Evolutionary conservation across 2,329 filamentous ascomycete species (phyloP).

Genomic region (Atkinsonella hypoxylon): DNA sequence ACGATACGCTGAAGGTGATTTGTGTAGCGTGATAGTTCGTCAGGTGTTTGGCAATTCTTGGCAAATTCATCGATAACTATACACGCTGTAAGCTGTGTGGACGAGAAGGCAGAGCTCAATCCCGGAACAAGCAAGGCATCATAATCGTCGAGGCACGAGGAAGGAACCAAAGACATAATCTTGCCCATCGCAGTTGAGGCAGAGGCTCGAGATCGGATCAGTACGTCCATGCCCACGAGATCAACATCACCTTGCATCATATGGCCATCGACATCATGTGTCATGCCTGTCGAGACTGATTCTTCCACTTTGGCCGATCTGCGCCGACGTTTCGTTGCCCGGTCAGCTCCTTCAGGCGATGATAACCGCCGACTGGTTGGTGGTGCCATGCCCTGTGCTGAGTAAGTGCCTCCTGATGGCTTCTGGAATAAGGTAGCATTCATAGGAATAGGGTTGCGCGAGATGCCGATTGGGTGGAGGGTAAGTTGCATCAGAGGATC

Average conservation of each 20-base stretch:
- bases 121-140: slow-evolving; percentile 53
- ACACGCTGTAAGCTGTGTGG: slow-evolving; percentile 72
- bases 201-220: slow-evolving; percentile 81
- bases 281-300: slow-evolving; percentile 45
- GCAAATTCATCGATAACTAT: slow-evolving; percentile 86
- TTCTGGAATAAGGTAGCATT: slow-evolving; percentile 81
- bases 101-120: slow-evolving; percentile 64
- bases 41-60: slow-evolving; percentile 37
- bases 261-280: slow-evolving; percentile 92
- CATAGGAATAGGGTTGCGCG: slow-evolving; percentile 85
- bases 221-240: slow-evolving; percentile 75
- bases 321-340: slow-evolving; percentile 62
- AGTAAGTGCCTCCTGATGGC: slow-evolving; percentile 79
- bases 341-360: slow-evolving; percentile 43
- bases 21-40: slow-evolving; percentile 39
- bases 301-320: slow-evolving; percentile 79
- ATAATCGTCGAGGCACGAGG: slow-evolving; percentile 47
- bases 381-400: slow-evolving; percentile 34
- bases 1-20: slow-evolving; percentile 60
- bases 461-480: slow-evolving; percentile 83
- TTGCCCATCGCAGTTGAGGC: slow-evolving; percentile 79
- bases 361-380: slow-evolving; percentile 34
- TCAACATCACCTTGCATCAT: slow-evolving; percentile 98
- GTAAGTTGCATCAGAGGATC: slow-evolving; percentile 74
- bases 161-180: slow-evolving; percentile 67